Percentiles rank a stretch among this genome's conserved stretches.
phyloP scores from a whole-genome alignment of 257 asterid species.

The Ilex aquifolium region DNA sequence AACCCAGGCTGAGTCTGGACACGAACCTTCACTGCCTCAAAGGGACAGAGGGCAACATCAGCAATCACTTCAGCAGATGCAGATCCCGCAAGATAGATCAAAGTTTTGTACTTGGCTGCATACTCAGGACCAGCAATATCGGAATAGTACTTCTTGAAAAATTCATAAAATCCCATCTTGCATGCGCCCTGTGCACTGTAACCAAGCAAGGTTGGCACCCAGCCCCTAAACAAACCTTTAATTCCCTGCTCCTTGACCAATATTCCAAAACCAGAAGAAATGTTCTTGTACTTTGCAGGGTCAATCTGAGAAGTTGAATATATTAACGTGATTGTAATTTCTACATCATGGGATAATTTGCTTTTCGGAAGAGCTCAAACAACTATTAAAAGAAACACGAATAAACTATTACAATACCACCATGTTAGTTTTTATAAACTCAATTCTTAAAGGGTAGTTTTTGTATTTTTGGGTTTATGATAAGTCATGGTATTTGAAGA shows the following conservation, averaged over 20 bases:
- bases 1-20: slow-evolving; percentile 84
- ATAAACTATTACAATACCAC: too few species aligned
- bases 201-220: slow-evolving; percentile 86
- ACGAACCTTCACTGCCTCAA: slow-evolving; percentile 84
- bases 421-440: too few species aligned
- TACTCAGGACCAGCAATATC: slow-evolving; percentile 74
- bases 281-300: slow-evolving; percentile 69
- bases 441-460: too few species aligned
- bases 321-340: not conserved
- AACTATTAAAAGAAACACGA: too few species aligned
- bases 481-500: too few species aligned
- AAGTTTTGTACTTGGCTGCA: slow-evolving; percentile 74
- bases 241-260: slow-evolving; percentile 67
- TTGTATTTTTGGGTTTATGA: too few species aligned
- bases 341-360: not conserved
- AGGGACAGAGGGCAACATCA: slow-evolving; percentile 73
- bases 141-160: slow-evolving; percentile 70
- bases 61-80: slow-evolving; percentile 85
- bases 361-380: too few species aligned
- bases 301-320: slow-evolving; percentile 42
- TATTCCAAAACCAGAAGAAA: slow-evolving; percentile 52
- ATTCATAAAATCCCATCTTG: slow-evolving; percentile 70
- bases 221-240: slow-evolving; percentile 66
- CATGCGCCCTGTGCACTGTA: slow-evolving; percentile 86
- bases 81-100: slow-evolving; percentile 78